Base-by-base conservation (phyloP, 1,284 basidiomycete species). In the Moesziomyces parantarcticus region DNA sequence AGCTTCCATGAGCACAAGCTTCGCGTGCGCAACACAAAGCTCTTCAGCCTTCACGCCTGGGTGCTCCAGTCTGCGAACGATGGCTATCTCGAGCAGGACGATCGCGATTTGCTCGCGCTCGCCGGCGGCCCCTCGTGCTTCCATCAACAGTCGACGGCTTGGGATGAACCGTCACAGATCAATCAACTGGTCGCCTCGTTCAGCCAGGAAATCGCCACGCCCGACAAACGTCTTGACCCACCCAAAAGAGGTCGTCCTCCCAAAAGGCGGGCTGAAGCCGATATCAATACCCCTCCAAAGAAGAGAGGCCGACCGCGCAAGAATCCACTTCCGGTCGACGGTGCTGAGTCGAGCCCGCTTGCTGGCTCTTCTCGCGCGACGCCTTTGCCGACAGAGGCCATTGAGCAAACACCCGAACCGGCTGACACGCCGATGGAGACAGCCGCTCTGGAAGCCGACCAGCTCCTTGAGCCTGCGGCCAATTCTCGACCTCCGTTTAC, bases 31-130 rank as follows among this genome's bases (percentile, higher is more conserved):
- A 61, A 52, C 46, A 58, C 58, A n/a, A 58, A 60, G 23, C 20
- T 65, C 7, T 74, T 58, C 53, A 74, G 71, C 36, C 58, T 62
- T 23, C 71, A 74, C 26, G 65, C 71, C 1, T 74, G 71, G 71
- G 62, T 65, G 3, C 56, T 74, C 16, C 71, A 74, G 42, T 48
- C 54, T 34, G 71, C 71, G 50, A 65, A 66, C 55, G 71, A 59
- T 8, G 71, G 71, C 40, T 57, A 55, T 26, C 52, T 74, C 11
- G 54, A 69, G 26, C 54, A 50, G 4, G 44, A 58, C 1, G 65
- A 74, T 13, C 41, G 55, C 13, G 55, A 51, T 1, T 39, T 57
- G 13, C 61, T 74, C 16, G 61, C 57, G 20, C 46, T 48, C 1
- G 61, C 71, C n/a, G 71, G 71, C 4, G 65, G 71, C 3, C 22